Base-by-base conservation (phyloP, 495 filamentous ascomycete species). In the Penicillium macrosclerotiorum region DNA sequence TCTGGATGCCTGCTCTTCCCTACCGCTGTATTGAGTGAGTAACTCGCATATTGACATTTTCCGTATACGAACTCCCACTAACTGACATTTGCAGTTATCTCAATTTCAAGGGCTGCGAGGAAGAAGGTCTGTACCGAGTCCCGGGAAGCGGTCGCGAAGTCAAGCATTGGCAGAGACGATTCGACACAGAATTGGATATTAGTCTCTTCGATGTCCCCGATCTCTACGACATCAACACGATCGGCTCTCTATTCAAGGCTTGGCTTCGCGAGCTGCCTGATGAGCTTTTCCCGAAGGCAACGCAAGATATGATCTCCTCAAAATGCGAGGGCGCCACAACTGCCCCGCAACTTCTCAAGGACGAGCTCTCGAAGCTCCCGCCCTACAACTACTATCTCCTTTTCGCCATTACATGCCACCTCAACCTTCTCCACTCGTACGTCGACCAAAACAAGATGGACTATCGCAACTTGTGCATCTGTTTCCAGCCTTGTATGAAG, bases 371-470 rank as follows among this genome's bases (percentile, higher is more conserved):
- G 3, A 89, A 85, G 46, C 77, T 96, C 11, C 85, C 90, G 3
- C 90, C 90, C 0, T 95, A 88, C 71, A 90, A 96, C 67, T 96
- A 96, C 67, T 95, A 96, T 56, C 86, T 96, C 23, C 83, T 96
- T 34, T 95, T 95, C 65, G 90, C 90, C 51, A 93, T 95, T 52
- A 96, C 90, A 23, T 95, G 90, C 63, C 90, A 95, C 53, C 80
- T 95, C 26, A 90, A 87, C 59, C 78, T 95, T 3, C 80, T 96
- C 11, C 85, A 90, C 47, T 86, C 85, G 0, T 89, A 91, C 59
- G 81, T 84, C 22, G 88, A 89, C 25, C 86, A 86, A 65, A 96
- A 94, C 74, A 92, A 91, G 72, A 96, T 96, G 90, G 85, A 90
- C 62, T 95, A 89, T 62, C 78, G 82, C 54, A 95, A 95, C 51